Percentiles rank a stretch among this genome's conserved stretches.
Conservation (phyloP, 1,284 basidiomycete genomes). For the Cryptococcus sp. region DNA sequence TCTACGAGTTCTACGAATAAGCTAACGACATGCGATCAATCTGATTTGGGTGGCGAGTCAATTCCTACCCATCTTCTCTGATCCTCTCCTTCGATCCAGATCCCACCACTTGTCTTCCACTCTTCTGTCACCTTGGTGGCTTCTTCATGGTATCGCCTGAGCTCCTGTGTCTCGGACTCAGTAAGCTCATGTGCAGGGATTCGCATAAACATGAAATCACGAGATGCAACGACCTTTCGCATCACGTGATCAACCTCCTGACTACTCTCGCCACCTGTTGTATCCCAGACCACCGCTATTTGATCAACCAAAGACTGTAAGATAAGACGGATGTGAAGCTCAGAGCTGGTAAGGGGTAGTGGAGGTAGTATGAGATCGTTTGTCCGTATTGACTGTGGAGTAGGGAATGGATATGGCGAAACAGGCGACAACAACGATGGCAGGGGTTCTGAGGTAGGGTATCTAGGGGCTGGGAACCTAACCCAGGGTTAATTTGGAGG, state of each 20-base stretch:
- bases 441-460: constrained; percentile 24
- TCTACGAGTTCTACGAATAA: too few species aligned
- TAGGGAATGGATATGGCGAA: constrained; percentile 40
- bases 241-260: background rate
- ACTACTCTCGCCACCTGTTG: background rate
- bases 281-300: constrained; percentile 43
- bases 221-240: constrained; percentile 23
- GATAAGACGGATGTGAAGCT: constrained; percentile 48
- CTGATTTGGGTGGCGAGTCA: constrained; percentile 4
- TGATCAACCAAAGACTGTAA: constrained; percentile 43
- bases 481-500: background rate
- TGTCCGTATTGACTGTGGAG: constrained; percentile 13
- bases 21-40: too few species aligned
- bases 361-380: constrained; percentile 12
- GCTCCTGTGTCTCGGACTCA: constrained; percentile 46
- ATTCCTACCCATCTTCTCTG: constrained; percentile 27
- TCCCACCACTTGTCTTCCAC: constrained; percentile 31
- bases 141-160: constrained; percentile 67
- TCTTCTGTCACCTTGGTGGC: constrained; percentile 58
- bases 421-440: constrained; percentile 51
- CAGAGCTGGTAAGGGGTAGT: constrained; percentile 27
- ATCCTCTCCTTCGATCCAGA: constrained; percentile 15
- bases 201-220: constrained; percentile 61
- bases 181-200: constrained; percentile 51
- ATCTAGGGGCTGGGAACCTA: constrained; percentile 30